Base-by-base conservation (phyloP, 148 eudicot genomes). In the Diospyros kaki region DNA sequence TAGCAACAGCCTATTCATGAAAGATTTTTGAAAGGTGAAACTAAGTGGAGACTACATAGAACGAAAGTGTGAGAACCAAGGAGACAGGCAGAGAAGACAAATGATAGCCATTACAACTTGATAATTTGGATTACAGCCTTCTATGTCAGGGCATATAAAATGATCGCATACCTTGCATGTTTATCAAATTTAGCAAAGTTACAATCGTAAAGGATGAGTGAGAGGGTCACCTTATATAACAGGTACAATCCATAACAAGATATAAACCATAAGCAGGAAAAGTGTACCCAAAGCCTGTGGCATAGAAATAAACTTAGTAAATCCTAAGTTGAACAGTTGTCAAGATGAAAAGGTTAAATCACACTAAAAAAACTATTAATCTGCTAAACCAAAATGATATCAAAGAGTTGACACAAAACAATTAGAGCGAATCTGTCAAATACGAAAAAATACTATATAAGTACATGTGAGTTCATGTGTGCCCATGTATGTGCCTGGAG, bases 211-310 rank as follows among this genome's bases (percentile, higher is more conserved):
- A 14, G 74, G 48, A 45, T 6, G 69, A 67, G 73, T 51, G 68
- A 73, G 77, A 55, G 64, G 28, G 62, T 73, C 80, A 93, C 98
- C 98, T 93, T 86, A 77, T 94, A 77, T 63, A 94, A 81, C 46
- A 90, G 86, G 89, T 86, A 94, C 74, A 91, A 58, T 70, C 89
- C 98, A 78, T 87, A 91, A 42, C 83, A 71, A 56, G 98, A 90
- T 64, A 90, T 82, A 67, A 94, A 75, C 83, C 92, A 94, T 69
- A 94, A 91, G 91, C 93, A 94, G 59, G 83, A 77, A 80, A 87
- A 91, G 75, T 94, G 97, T 82, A 90, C 90, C 98, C 98, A 94
- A 65, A 94, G 86, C 97, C 98, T 94, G 98, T 77, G 51, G 71
- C 83, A 81, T 39, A 77, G 55, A 51, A 45, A 59, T 11, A 28